Percentiles rank a stretch among this genome's conserved stretches.
Evolutionary conservation across 2,329 filamentous ascomycete species (phyloP).

Genomic region (Hymenoscyphus albidus): DNA sequence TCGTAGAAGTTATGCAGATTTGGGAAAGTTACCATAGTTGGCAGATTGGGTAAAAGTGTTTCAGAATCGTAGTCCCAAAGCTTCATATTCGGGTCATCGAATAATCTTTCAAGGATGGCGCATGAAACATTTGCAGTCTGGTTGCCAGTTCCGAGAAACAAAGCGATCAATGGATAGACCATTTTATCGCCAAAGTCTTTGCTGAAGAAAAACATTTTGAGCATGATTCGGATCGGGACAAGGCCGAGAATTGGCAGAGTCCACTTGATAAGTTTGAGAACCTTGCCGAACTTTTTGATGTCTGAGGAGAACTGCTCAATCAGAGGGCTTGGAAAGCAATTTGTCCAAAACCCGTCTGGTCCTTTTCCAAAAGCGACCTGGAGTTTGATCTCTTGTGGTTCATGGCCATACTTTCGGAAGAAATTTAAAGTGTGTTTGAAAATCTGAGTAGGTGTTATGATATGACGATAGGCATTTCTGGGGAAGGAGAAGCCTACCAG

Average conservation of each 20-base stretch:
- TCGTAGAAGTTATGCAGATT: constrained; percentile 59
- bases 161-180: constrained; percentile 65
- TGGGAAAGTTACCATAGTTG: constrained; percentile 64
- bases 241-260: constrained; percentile 58
- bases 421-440: constrained; percentile 66
- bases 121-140: constrained; percentile 68
- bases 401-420: constrained; percentile 54
- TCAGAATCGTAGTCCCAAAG: constrained; percentile 56
- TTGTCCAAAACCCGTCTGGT: constrained; percentile 58
- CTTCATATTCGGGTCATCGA: constrained; percentile 55
- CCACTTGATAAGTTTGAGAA: constrained; percentile 55
- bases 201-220: constrained; percentile 65
- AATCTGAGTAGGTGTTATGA: constrained; percentile 41
- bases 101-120: constrained; percentile 61
- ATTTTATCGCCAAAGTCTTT: constrained; percentile 68
- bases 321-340: constrained; percentile 58
- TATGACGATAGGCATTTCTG: not conserved
- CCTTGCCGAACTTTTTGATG: constrained; percentile 51
- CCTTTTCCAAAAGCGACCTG: constrained; percentile 62
- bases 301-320: constrained; percentile 53
- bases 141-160: constrained; percentile 71
- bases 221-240: constrained; percentile 59
- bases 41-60: constrained; percentile 54
- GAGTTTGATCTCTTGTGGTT: constrained; percentile 54
- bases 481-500: constrained; percentile 38